These are phyloP conservation scores for Diaporthe helianthi DNA, from an alignment of 2,329 filamentous ascomycete species.

Conservation along the genomic window DNA sequence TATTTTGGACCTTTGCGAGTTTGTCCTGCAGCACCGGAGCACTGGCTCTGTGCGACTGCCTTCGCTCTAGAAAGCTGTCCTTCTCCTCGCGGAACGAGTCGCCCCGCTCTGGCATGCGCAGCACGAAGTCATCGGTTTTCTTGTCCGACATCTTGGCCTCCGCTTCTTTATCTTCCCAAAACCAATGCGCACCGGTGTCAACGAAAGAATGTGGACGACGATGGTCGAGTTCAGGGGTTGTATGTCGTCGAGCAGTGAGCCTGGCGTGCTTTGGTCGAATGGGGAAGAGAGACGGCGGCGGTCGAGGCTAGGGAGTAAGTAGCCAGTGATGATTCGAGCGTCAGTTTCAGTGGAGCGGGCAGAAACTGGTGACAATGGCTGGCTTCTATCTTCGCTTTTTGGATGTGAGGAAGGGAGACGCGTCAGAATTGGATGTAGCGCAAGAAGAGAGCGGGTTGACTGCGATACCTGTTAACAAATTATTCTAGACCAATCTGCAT, in stretches of 20 bases:
- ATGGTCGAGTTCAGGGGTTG: neutral
- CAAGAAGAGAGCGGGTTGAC: constrained; percentile 22
- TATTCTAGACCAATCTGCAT: constrained; percentile 14
- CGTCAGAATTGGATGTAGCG: constrained; percentile 17
- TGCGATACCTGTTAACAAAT: constrained; percentile 31
- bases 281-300: neutral
- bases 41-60: constrained; percentile 47
- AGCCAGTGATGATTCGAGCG: neutral
- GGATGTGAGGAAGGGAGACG: constrained; percentile 11
- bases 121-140: constrained; percentile 82
- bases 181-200: neutral
- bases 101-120: constrained; percentile 71
- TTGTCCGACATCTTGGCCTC: constrained; percentile 77
- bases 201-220: constrained; percentile 9
- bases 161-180: neutral
- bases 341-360: neutral
- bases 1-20: constrained; percentile 69
- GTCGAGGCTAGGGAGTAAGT: constrained; percentile 1
- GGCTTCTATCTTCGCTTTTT: constrained; percentile 21
- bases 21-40: constrained; percentile 46
- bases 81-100: constrained; percentile 59
- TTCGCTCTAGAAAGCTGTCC: constrained; percentile 56
- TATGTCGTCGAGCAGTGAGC: constrained; percentile 10
- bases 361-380: neutral
- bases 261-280: neutral